Percentiles rank a stretch among this genome's conserved stretches.
These are phyloP conservation scores for Pseudopithomyces chartarum DNA, from an alignment of 2,329 filamentous ascomycete species.

Conservation along the genomic window DNA sequence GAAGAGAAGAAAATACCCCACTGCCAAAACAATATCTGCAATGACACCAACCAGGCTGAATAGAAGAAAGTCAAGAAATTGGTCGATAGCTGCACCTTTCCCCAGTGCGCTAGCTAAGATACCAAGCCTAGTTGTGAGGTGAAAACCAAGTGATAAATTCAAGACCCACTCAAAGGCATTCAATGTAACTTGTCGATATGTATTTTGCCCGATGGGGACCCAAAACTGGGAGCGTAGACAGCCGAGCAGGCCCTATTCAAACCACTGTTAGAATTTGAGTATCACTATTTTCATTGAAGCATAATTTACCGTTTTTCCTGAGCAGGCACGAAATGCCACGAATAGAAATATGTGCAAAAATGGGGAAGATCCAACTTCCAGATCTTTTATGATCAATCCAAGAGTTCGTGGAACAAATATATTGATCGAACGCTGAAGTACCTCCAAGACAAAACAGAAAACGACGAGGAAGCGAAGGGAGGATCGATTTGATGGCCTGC, in stretches of 20 bases:
- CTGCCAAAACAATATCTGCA: constrained; percentile 64
- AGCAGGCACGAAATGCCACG: neutral
- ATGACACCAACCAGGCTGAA: constrained; percentile 65
- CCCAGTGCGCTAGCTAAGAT: constrained; percentile 58
- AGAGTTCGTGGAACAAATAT: too few species aligned
- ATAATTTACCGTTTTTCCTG: neutral
- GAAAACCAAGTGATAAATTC: constrained; percentile 56
- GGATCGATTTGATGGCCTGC: too few species aligned
- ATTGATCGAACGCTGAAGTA: too few species aligned
- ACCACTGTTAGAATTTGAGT: neutral
- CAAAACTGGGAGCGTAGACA: constrained; percentile 38
- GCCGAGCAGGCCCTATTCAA: too few species aligned
- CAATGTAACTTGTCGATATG: constrained; percentile 50
- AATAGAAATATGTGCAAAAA: neutral
- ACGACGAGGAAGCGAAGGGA: too few species aligned
- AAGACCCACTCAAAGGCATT: constrained; percentile 57
- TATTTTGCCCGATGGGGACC: constrained; percentile 55
- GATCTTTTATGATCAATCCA: too few species aligned
- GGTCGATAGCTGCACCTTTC: constrained; percentile 56
- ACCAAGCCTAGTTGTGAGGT: constrained; percentile 57
- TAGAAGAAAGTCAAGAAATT: constrained; percentile 62
- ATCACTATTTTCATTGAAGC: neutral
- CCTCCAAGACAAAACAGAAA: too few species aligned
- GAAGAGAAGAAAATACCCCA: constrained; percentile 63
- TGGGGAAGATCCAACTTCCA: too few species aligned